These are phyloP conservation scores for Sclerotinia sclerotiorum DNA, from an alignment of 2,329 filamentous ascomycete genomes.

Conservation along the genomic window DNA sequence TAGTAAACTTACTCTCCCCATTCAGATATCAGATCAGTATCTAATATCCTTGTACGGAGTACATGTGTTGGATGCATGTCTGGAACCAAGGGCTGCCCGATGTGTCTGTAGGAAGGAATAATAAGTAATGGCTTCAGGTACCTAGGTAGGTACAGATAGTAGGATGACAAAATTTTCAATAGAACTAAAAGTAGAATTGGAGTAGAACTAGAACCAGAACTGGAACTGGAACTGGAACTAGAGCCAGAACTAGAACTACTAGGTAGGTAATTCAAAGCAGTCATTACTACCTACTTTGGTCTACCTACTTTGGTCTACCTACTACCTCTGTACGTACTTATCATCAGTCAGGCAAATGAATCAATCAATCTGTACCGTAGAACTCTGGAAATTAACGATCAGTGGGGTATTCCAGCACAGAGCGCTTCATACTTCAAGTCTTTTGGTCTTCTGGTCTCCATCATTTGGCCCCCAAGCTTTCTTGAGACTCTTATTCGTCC, in stretches of 20 bases:
- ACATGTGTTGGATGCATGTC: slow-evolving; percentile 2
- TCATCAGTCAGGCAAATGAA: not conserved
- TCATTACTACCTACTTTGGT: no score
- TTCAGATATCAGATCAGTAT: not conserved
- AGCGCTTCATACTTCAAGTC: slow-evolving; percentile 18
- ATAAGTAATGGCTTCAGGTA: not conserved
- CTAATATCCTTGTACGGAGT: not conserved
- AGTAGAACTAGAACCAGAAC: not conserved
- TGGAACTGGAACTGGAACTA: no score
- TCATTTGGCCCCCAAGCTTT: not conserved
- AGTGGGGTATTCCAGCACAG: slow-evolving; percentile 11
- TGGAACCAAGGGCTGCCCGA: not conserved
- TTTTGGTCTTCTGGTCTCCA: not conserved
- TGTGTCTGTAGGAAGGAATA: not conserved
- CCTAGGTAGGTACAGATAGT: not conserved
- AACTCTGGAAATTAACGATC: slow-evolving; percentile 1
- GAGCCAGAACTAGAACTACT: no score
- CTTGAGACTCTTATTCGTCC: slow-evolving; percentile 12
- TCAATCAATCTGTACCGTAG: not conserved
- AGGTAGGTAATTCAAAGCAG: not conserved
- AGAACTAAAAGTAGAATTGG: not conserved
- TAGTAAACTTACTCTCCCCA: not conserved
- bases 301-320: no score
- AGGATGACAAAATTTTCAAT: not conserved
- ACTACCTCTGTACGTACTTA: not conserved